Evolutionary conservation across 2,329 filamentous ascomycete species (phyloP).

Genomic region (Ilyonectria mors-panacis): DNA sequence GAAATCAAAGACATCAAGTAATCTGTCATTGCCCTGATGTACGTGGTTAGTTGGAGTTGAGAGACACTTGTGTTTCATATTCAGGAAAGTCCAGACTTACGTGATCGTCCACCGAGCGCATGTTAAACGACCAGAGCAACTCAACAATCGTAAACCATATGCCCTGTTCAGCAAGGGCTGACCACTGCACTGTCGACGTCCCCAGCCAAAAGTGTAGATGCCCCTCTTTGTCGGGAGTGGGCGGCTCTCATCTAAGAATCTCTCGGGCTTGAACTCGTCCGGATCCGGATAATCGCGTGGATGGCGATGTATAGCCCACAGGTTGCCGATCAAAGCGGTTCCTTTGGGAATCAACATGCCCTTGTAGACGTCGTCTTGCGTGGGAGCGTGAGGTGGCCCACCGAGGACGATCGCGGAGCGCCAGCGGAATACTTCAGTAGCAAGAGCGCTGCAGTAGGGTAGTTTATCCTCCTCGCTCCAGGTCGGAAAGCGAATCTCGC

Average conservation of each 20-base stretch:
- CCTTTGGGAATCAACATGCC: not conserved
- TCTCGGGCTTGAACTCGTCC: not conserved
- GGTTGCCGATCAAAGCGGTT: not conserved
- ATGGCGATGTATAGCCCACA: not conserved
- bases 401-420: not conserved
- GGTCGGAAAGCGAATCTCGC: not conserved
- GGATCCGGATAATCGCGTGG: not conserved
- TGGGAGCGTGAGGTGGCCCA: not conserved
- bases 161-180: constrained; percentile 13
- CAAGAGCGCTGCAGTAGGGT: not conserved
- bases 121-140: constrained; percentile 1
- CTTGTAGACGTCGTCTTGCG: not conserved
- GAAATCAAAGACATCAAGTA: too few species aligned
- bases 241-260: too few species aligned
- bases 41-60: too few species aligned
- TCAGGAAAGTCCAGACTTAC: not conserved
- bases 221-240: constrained; percentile 1
- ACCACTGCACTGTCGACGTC: constrained; percentile 2
- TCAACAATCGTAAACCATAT: not conserved
- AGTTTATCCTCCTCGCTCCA: not conserved
- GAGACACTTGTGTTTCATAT: not conserved
- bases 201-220: constrained; percentile 11
- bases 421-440: not conserved
- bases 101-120: not conserved
- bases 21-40: too few species aligned